Conservation (phyloP, 306 rosid genomes). For the Psophocarpus tetragonolobus region DNA sequence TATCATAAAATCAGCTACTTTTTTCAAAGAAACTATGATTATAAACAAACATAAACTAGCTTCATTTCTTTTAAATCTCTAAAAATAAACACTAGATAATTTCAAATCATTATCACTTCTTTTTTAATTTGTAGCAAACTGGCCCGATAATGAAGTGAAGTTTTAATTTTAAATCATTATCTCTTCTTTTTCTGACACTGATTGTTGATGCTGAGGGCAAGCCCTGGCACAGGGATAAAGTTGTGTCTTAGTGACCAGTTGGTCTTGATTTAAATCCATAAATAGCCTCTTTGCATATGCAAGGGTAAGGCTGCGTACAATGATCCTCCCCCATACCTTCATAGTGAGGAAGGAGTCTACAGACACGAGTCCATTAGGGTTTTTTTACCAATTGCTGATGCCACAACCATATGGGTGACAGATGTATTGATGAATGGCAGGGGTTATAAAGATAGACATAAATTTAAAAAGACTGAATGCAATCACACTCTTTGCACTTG, state of each 20-base stretch:
- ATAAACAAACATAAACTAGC: background rate
- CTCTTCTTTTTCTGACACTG: too few relatives aligned
- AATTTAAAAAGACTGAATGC: background rate
- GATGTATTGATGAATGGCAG: slow-evolving; percentile 7
- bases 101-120: background rate
- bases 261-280: too few relatives aligned
- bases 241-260: too few relatives aligned
- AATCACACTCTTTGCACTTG: background rate
- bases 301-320: too few relatives aligned
- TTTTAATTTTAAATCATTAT: too few relatives aligned
- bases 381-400: background rate
- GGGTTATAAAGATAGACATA: background rate
- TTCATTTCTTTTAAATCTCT: background rate
- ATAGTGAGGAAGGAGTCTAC: too few relatives aligned
- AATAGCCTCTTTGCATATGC: too few relatives aligned
- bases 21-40: background rate
- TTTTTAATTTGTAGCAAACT: background rate
- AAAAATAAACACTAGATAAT: too few relatives aligned
- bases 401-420: background rate
- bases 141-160: background rate
- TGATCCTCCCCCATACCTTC: too few relatives aligned
- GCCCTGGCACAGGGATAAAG: too few relatives aligned
- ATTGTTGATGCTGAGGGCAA: too few relatives aligned
- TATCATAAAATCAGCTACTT: background rate
- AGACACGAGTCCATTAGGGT: too few relatives aligned